Percentiles rank a stretch among this genome's conserved stretches.
Conservation (phyloP, 192 early-diverging fungal species). For the Linderina pennispora region DNA sequence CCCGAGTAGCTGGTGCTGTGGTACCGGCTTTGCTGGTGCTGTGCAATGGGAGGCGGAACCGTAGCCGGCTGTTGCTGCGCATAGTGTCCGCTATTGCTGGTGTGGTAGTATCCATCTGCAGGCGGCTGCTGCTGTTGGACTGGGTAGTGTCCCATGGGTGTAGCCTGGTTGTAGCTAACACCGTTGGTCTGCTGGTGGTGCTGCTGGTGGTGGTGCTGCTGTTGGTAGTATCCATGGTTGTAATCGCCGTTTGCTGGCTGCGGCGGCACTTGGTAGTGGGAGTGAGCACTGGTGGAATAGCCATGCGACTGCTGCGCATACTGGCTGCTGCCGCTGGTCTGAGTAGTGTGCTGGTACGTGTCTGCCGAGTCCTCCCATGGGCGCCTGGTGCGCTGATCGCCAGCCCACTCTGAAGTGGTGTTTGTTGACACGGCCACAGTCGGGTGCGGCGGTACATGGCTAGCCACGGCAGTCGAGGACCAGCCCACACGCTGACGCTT, state of each 20-base stretch:
- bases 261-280: too few relatives aligned
- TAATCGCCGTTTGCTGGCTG: too few relatives aligned
- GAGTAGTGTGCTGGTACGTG: slow-evolving; percentile 1
- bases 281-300: neutral
- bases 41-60: too few relatives aligned
- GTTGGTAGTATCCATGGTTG: neutral
- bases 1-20: slow-evolving; percentile 11
- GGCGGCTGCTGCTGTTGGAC: neutral
- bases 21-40: slow-evolving; percentile 5
- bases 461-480: slow-evolving; percentile 17
- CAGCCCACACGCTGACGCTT: slow-evolving; percentile 37
- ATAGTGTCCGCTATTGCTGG: neutral
- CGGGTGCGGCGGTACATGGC: neutral
- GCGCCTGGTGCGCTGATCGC: neutral
- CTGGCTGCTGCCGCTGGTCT: neutral
- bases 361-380: neutral
- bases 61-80: slow-evolving; percentile 7
- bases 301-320: neutral
- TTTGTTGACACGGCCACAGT: neutral
- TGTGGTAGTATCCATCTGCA: too few relatives aligned
- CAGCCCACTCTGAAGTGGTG: neutral
- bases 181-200: too few relatives aligned
- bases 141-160: neutral
- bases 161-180: too few relatives aligned
- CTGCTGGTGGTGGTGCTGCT: slow-evolving; percentile 3